These are phyloP conservation scores for Leishmania tarentolae DNA, from an alignment of 208 protist genomes.

Conservation along the genomic window DNA sequence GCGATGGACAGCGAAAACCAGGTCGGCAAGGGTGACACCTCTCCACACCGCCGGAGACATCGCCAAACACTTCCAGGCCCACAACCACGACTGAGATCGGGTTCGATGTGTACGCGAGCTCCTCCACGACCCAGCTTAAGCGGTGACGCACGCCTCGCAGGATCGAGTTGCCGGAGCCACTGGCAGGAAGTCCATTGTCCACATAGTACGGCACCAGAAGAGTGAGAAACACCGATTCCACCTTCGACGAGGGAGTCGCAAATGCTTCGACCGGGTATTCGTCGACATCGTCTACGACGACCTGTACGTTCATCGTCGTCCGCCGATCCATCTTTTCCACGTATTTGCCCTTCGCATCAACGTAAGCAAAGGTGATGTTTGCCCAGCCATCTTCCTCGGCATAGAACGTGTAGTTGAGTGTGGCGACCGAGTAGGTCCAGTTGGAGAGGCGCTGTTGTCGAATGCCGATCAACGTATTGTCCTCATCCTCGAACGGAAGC, in stretches of 20 bases:
- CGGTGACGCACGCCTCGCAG: background rate
- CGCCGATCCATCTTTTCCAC: background rate
- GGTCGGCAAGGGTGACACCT: constrained; percentile 15
- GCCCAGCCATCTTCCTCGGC: constrained; percentile 5
- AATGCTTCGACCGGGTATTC: background rate
- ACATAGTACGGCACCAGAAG: background rate
- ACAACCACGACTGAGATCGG: background rate
- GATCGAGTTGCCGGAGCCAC: background rate
- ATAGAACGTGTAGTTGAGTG: background rate
- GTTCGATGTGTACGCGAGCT: background rate
- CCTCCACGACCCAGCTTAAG: constrained; percentile 1
- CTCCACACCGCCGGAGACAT: constrained; percentile 5
- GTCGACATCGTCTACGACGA: background rate
- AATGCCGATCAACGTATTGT: constrained; percentile 10
- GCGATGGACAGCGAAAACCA: constrained; percentile 5
- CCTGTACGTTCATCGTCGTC: background rate
- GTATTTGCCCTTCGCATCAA: background rate
- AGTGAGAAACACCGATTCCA: background rate
- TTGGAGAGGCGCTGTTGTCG: background rate
- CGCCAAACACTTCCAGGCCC: constrained; percentile 20
- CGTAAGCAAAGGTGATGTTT: constrained; percentile 3
- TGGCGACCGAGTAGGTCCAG: background rate
- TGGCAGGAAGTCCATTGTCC: background rate
- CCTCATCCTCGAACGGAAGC: background rate
- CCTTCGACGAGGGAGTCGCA: background rate